Evolutionary conservation across 345 rosid genomes (phyloP).

Genomic region (Populus alba): DNA sequence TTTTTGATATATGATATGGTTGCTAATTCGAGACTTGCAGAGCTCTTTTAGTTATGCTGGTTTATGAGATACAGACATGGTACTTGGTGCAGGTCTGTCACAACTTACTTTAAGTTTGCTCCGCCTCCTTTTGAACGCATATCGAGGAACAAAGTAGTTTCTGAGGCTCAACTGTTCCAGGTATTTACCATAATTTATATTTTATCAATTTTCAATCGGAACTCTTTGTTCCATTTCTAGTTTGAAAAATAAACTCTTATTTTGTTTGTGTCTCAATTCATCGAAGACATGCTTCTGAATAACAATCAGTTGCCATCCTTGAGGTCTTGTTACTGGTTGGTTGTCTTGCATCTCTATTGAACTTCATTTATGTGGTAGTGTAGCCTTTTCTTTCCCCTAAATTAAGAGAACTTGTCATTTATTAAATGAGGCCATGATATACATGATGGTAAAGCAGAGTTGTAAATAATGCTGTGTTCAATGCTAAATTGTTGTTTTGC

Average conservation of each 20-base stretch:
- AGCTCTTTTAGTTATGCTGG: neutral
- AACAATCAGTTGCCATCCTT: too few relatives aligned
- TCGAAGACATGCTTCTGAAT: too few relatives aligned
- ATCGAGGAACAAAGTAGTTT: conserved; percentile 33
- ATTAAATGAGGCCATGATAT: too few relatives aligned
- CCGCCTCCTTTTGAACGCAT: conserved; percentile 77
- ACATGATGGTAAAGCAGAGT: too few relatives aligned
- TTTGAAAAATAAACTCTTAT: neutral
- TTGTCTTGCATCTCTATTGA: too few relatives aligned
- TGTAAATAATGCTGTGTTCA: too few relatives aligned
- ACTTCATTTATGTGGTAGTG: too few relatives aligned
- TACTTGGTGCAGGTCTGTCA: conserved; percentile 56
- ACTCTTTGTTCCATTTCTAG: neutral
- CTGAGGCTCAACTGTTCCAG: conserved; percentile 34
- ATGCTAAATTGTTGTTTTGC: too few relatives aligned
- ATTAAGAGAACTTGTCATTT: too few relatives aligned
- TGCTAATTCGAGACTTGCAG: neutral
- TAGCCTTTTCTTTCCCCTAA: too few relatives aligned
- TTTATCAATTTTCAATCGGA: neutral
- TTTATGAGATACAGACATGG: neutral
- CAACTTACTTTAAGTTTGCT: conserved; percentile 65
- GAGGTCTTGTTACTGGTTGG: too few relatives aligned
- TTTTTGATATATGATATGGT: neutral
- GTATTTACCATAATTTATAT: conserved; percentile 29
- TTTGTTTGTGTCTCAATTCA: too few relatives aligned